Evolutionary conservation across 129 eudicot genomes (phyloP).

Genomic region (Flaveria trinervia): DNA sequence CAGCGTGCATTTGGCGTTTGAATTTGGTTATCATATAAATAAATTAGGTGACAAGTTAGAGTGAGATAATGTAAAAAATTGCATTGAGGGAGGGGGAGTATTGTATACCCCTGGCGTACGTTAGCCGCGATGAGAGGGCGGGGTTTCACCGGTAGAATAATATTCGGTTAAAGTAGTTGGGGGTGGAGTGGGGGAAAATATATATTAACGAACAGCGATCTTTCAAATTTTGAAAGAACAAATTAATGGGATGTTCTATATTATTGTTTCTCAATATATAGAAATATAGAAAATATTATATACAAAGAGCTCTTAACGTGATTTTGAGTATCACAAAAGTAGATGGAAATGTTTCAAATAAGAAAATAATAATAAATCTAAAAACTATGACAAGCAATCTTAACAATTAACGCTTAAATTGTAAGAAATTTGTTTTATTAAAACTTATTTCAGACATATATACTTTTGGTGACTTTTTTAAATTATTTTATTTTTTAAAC

Average conservation of each 20-base stretch:
- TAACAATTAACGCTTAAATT: too few species aligned
- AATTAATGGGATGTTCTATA: not conserved
- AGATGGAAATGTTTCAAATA: too few species aligned
- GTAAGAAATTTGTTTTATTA: too few species aligned
- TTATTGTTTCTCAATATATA: not conserved
- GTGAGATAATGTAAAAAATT: conserved; percentile 20
- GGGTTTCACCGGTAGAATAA: not conserved
- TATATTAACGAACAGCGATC: conserved; percentile 1
- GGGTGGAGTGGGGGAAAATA: conserved; percentile 5
- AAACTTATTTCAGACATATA: too few species aligned
- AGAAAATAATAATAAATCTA: too few species aligned
- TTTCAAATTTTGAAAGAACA: conserved; percentile 8
- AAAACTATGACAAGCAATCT: too few species aligned
- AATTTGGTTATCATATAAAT: not conserved
- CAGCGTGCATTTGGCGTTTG: not conserved
- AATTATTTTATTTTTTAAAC: too few species aligned
- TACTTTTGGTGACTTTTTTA: too few species aligned
- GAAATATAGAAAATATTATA: too few species aligned
- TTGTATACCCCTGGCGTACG: conserved; percentile 15
- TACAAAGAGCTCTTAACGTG: too few species aligned
- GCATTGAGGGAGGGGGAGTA: not conserved
- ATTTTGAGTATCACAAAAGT: too few species aligned
- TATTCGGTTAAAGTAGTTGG: conserved; percentile 11
- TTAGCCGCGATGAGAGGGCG: not conserved
- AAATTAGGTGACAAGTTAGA: conserved; percentile 1